A percentile compares a stretch with the other conserved stretches of the same genome.
Evolutionary conservation across 2,329 filamentous ascomycete species (phyloP).

Genomic region (Ilyonectria sp.): DNA sequence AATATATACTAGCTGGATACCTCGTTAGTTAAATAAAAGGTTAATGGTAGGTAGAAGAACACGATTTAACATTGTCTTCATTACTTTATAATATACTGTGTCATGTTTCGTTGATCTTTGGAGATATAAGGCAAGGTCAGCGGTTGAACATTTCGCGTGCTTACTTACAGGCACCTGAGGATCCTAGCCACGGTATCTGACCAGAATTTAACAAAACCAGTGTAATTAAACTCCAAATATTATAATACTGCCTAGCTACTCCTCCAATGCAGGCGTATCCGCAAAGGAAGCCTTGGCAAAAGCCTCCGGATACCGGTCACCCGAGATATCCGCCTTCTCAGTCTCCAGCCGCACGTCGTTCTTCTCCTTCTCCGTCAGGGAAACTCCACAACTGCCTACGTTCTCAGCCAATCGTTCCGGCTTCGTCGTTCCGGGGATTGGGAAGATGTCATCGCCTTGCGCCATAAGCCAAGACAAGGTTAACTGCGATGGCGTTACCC

Average conservation of each 20-base stretch:
- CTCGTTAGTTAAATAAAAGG: too few relatives aligned
- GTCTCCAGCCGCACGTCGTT: not conserved
- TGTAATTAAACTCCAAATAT: too few relatives aligned
- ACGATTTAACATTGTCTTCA: too few relatives aligned
- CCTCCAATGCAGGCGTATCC: not conserved
- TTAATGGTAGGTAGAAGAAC: too few relatives aligned
- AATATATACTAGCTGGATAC: too few relatives aligned
- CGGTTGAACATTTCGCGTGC: too few relatives aligned
- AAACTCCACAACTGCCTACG: not conserved
- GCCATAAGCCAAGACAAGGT: not conserved
- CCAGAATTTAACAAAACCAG: too few relatives aligned
- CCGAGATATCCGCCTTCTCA: not conserved
- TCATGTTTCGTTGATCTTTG: too few relatives aligned
- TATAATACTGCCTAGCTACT: not conserved
- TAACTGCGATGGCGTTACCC: not conserved
- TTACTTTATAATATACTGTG: too few relatives aligned
- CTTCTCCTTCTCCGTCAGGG: not conserved
- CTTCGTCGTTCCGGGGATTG: slow-evolving; percentile 45
- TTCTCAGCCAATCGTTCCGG: not conserved
- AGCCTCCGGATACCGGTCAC: not conserved
- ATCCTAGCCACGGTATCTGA: too few relatives aligned
- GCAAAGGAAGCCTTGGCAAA: not conserved
- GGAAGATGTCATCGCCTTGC: not conserved
- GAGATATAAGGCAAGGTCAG: too few relatives aligned
- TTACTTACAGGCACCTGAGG: too few relatives aligned